phyloP scores from a whole-genome alignment of 345 rosid species.

The Melaleuca alternifolia region DNA sequence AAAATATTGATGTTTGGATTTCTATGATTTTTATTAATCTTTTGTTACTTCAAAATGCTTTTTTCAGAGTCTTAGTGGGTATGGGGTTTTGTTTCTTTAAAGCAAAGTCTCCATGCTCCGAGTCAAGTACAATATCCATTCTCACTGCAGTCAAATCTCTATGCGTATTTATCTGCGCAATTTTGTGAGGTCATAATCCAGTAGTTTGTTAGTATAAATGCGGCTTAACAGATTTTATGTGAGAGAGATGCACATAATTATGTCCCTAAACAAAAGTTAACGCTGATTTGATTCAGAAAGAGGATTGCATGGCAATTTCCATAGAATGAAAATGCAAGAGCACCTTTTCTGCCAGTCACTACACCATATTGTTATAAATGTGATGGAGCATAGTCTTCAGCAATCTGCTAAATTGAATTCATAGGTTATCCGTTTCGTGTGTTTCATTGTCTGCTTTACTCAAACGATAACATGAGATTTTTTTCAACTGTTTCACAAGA shows the following conservation, averaged over 20 bases:
- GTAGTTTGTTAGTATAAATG: not conserved
- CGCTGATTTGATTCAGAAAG: not conserved
- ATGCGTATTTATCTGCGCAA: not conserved
- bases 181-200: not conserved
- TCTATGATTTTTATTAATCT: not conserved
- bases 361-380: not conserved
- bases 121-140: not conserved
- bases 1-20: not conserved
- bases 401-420: not conserved
- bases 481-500: not conserved
- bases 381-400: not conserved
- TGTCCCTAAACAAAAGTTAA: not conserved
- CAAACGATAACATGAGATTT: not conserved
- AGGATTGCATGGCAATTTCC: not conserved
- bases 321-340: not conserved
- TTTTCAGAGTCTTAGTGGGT: not conserved
- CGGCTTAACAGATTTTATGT: not conserved
- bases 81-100: not conserved
- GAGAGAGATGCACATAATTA: not conserved
- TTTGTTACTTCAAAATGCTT: not conserved
- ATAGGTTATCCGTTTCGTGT: not conserved
- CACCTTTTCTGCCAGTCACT: not conserved
- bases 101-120: not conserved
- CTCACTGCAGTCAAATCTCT: not conserved
- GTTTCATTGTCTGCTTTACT: not conserved